Percentiles rank a stretch among this genome's conserved stretches.
phyloP scores from a whole-genome alignment of 305 asterid genomes.

The Euphrasia arctica region DNA sequence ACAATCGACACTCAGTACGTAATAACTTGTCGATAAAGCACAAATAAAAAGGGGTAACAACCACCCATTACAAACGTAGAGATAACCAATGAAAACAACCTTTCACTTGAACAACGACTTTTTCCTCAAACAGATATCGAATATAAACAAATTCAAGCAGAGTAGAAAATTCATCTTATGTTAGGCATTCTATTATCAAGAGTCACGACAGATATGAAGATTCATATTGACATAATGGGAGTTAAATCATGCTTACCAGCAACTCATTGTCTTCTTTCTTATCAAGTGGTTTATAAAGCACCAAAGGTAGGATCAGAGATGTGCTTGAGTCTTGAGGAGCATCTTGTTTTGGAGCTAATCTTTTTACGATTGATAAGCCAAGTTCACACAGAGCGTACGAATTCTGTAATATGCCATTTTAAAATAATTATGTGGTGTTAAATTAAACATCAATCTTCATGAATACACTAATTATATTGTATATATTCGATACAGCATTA shows the following conservation, averaged over 20 bases:
- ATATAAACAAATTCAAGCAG: conserved; percentile 12
- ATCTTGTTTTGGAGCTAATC: conserved; percentile 56
- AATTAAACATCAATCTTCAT: conserved; percentile 22
- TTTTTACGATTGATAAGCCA: conserved; percentile 67
- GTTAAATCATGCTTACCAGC: conserved; percentile 50
- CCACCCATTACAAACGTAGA: conserved; percentile 10
- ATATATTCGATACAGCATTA: conserved; percentile 4
- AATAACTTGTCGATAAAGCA: conserved; percentile 4
- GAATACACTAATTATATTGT: conserved; percentile 22
- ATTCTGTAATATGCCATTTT: conserved; percentile 53
- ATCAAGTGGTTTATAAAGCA: conserved; percentile 55
- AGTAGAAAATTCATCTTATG: conserved; percentile 10
- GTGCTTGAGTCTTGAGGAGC: conserved; percentile 53
- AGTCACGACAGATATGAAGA: conserved; percentile 19
- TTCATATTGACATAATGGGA: conserved; percentile 22
- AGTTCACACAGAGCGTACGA: conserved; percentile 78
- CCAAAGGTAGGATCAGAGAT: conserved; percentile 54
- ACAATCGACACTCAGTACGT: conserved; percentile 12
- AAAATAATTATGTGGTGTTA: conserved; percentile 28
- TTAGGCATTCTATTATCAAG: conserved; percentile 20
- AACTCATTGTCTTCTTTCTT: conserved; percentile 59
- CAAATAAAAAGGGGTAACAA: conserved; percentile 12
- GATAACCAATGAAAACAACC: conserved; percentile 9
- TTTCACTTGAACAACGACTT: conserved; percentile 25
- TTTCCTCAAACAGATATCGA: conserved; percentile 16